Base-by-base conservation (phyloP, 2,329 filamentous ascomycete species). In the Aspergillus fijiensis region DNA sequence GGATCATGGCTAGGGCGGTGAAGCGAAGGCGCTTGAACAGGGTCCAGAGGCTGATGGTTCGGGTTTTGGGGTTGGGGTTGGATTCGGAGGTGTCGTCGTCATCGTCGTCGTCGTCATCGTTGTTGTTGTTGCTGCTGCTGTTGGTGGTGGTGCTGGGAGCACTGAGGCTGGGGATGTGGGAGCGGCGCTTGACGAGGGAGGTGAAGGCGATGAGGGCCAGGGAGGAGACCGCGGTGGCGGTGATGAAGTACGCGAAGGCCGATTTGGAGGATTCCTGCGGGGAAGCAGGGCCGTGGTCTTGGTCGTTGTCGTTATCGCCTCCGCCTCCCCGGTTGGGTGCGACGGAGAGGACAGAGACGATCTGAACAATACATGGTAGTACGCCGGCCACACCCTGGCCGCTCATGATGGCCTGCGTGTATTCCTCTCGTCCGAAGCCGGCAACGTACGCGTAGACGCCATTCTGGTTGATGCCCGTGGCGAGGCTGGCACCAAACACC, bases 331-430 rank as follows among this genome's bases (percentile, higher is more conserved):
- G 39, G 39, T 19, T 9, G 39, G 14, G 6, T 6, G 85, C 80
- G 1, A 91, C 81, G 35, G 86, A 84, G 11, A 97, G 81, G 12
- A 96, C 92, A 1, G 91, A 90, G 49, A 90, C 75, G 66, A 98
- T 94, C 76, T 98, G 93, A 1, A 92, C 91, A 51, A 96, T 82
- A 51, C 91, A 89, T 0, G 95, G 95, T 3, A 98, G 80, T 10
- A 99, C 93, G 31, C 95, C 95, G 0, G 95, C 93, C 4, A 99
- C 83, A 33, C 89, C 94, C 76, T 99, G 95, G 1, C 95, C 95
- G 3, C 89, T 88, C 93, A 99, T 98, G 75, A 98, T 92, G 25
- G 89, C 94, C 77, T 98, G 94, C 58, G 92, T 96, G 75, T 98
- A 99, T 75, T 95, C 91, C 21, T 89, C 86, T 55, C 90, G 83